Evolutionary conservation across 768 basidiomycete species (phyloP), one percentile per base, ranked within the genome.

Genomic region (Zangia roseola): DNA sequence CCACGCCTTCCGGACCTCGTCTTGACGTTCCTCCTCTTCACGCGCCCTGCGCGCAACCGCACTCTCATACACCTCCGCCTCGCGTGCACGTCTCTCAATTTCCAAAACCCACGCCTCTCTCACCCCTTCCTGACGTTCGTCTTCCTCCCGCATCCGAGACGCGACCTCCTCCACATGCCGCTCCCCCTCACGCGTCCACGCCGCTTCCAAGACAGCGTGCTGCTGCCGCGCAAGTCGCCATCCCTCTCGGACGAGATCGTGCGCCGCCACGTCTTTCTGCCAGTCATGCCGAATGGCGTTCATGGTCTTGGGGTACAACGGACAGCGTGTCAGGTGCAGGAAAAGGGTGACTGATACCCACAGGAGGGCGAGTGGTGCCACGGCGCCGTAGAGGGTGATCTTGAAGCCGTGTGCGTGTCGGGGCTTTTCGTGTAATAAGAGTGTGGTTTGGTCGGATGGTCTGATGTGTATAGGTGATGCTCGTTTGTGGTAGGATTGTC

Each of bases 261-360:
- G 45, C 1, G 33, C n/a, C 6, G 19, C 35, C 1, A 10, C 45
- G n/a, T 45, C 57, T 3, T 28, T 47, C 20, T 45, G 33, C 57
- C 58, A 59, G 9, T 13, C 42, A 5, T 17, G 54, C 14, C 58
- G 50, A 20, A 56, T 36, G 19, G 19, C 16, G 3, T 14, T 6
- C 58, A 49, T 59, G 3, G 39, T 23, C 13, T 9, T 41, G 4
- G 58, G 53, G n/a, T 52, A 59, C 19, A 52, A 12, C 1, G 57
- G 53, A 19, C 53, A 58, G 35, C 39, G 30, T 12, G 0, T 2
- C 24, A 55, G 40, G 36, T 59, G 58, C 33, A 49, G 6, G 38
- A 1, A 16, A 23, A 53, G 19, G 14, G 14, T 31, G 31, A 31
- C 14, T 16, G 31, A 14, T 4, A 31, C 31, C 14, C 14, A 31